Evolutionary conservation across 768 basidiomycete genomes (phyloP).

Genomic region (Trametes sanguinea): DNA sequence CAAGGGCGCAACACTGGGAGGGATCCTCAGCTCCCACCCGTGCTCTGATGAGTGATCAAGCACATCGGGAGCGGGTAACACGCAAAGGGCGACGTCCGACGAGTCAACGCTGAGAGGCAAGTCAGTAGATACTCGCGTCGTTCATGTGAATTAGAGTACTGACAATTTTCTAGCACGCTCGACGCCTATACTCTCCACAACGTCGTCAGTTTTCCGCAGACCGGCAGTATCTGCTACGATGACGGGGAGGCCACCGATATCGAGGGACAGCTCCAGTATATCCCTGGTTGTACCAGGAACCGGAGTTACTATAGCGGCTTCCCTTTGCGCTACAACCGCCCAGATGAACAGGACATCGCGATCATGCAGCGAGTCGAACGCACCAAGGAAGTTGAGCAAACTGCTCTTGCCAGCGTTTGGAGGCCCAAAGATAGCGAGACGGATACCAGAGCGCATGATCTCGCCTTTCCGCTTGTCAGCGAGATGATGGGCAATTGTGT

Average conservation of each 20-base stretch:
- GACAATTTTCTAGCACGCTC: constrained; percentile 71
- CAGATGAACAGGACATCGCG: not conserved
- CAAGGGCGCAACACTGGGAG: constrained; percentile 49
- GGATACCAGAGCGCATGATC: constrained; percentile 79
- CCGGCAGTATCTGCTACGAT: constrained; percentile 87
- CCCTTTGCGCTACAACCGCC: constrained; percentile 65
- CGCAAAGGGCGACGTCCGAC: constrained; percentile 23
- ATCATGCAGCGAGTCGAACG: not conserved
- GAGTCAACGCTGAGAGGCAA: constrained; percentile 49
- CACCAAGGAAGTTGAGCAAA: constrained; percentile 81
- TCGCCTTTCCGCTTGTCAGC: constrained; percentile 78
- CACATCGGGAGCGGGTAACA: constrained; percentile 67
- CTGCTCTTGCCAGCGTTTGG: constrained; percentile 96
- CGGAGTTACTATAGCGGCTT: constrained; percentile 87
- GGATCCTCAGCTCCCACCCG: constrained; percentile 36
- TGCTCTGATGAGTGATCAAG: constrained; percentile 14
- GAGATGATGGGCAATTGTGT: constrained; percentile 56
- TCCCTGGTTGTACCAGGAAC: constrained; percentile 91
- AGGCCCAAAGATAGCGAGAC: constrained; percentile 86
- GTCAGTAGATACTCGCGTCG: not conserved
- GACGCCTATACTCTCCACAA: constrained; percentile 82
- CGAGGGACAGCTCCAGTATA: constrained; percentile 79
- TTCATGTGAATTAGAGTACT: constrained; percentile 30
- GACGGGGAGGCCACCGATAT: constrained; percentile 86
- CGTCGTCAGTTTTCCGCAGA: constrained; percentile 63